These are phyloP conservation scores for Psilocybe azurescens DNA, from an alignment of 768 basidiomycete species.

Conservation along the genomic window DNA sequence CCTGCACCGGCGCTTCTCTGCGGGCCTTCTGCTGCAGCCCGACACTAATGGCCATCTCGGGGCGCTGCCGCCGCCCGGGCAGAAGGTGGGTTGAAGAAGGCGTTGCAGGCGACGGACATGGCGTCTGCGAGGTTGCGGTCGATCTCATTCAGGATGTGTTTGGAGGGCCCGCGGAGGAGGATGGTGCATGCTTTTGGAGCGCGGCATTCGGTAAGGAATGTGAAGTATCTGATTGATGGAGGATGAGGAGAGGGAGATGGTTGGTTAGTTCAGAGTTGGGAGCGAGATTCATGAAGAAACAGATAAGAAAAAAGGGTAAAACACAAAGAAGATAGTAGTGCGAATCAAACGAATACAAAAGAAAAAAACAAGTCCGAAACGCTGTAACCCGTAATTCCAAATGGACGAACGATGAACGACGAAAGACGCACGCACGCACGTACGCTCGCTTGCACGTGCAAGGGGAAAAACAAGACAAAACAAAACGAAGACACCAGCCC, in stretches of 20 bases:
- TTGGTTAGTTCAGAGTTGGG: background rate
- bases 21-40: conserved; percentile 82
- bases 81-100: conserved; percentile 64
- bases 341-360: no score
- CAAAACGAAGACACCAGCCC: no score
- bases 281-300: no score
- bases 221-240: conserved; percentile 75
- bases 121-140: conserved; percentile 98
- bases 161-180: conserved; percentile 95
- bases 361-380: no score
- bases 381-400: no score
- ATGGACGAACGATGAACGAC: no score
- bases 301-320: no score
- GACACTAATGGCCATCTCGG: conserved; percentile 97
- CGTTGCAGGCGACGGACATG: conserved; percentile 56
- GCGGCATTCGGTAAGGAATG: conserved; percentile 90
- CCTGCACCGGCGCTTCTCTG: conserved; percentile 57
- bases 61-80: conserved; percentile 94
- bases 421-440: no score
- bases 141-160: conserved; percentile 95
- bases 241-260: background rate
- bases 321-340: no score
- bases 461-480: no score
- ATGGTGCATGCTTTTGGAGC: conserved; percentile 93
- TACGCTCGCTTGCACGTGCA: no score